These are phyloP conservation scores for Colletotrichum viniferum DNA, from an alignment of 2,329 filamentous ascomycete genomes.

Conservation along the genomic window DNA sequence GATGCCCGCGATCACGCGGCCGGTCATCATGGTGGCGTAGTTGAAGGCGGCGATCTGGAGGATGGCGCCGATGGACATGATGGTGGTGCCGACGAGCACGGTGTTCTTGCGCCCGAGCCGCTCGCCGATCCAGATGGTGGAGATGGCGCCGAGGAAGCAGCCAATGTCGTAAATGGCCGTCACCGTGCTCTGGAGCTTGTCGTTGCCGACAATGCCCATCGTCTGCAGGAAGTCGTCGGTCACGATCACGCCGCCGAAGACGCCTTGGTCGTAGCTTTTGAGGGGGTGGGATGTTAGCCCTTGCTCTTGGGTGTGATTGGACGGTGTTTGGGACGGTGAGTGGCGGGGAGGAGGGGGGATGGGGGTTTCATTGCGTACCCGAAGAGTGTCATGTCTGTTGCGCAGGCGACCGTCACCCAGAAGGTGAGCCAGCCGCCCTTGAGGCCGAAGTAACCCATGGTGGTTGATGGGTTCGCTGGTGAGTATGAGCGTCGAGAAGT, in stretches of 20 bases:
- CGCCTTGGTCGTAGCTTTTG: conserved; percentile 50
- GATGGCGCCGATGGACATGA: conserved; percentile 38
- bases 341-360: background rate
- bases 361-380: conserved; percentile 19
- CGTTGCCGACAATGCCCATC: conserved; percentile 44
- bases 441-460: conserved; percentile 17
- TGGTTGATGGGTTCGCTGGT: background rate
- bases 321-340: background rate
- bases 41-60: conserved; percentile 38
- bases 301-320: background rate
- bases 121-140: conserved; percentile 36
- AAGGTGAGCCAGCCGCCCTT: conserved; percentile 20
- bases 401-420: conserved; percentile 20
- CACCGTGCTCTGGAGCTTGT: conserved; percentile 47
- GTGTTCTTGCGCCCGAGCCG: conserved; percentile 35
- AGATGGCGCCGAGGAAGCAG: conserved; percentile 57
- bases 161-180: conserved; percentile 64
- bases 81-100: conserved; percentile 33
- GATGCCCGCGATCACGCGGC: conserved; percentile 51
- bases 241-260: conserved; percentile 52
- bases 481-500: background rate
- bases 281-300: background rate
- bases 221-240: conserved; percentile 47
- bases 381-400: conserved; percentile 30
- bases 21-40: conserved; percentile 44